Evolutionary conservation across 768 basidiomycete species (phyloP).

Genomic region (Boletus fagicola): DNA sequence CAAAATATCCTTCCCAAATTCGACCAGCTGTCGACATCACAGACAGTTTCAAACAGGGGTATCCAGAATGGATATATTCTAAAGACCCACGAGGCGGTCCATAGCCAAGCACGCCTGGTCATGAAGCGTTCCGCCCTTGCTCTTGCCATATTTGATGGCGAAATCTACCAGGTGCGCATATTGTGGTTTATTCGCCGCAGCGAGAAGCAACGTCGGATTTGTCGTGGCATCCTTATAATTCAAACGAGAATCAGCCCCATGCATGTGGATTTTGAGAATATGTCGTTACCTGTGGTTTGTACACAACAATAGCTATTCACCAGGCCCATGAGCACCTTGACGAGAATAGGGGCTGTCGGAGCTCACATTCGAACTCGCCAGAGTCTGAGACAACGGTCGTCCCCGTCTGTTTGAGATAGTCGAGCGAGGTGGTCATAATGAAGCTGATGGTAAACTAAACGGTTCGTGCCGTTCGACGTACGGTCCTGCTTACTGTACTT

Average conservation of each 20-base stretch:
- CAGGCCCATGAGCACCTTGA: slow-evolving; percentile 13
- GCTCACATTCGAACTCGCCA: slow-evolving; percentile 82
- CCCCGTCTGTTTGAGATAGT: slow-evolving; percentile 80
- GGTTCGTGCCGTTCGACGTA: neutral
- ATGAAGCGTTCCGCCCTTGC: slow-evolving; percentile 74
- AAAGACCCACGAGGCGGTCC: slow-evolving; percentile 74
- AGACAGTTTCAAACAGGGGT: neutral
- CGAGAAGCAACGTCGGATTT: slow-evolving; percentile 90
- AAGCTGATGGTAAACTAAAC: slow-evolving; percentile 13
- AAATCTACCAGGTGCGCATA: slow-evolving; percentile 75
- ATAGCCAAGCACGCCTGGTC: slow-evolving; percentile 71
- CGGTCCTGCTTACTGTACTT: neutral
- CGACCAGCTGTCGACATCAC: slow-evolving; percentile 69
- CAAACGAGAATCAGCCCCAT: too few species aligned
- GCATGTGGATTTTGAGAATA: too few species aligned
- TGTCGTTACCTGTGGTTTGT: slow-evolving; percentile 78
- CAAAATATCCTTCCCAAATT: slow-evolving; percentile 93
- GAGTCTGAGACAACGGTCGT: slow-evolving; percentile 95
- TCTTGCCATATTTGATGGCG: slow-evolving; percentile 70
- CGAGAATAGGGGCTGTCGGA: slow-evolving; percentile 7
- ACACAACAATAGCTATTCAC: slow-evolving; percentile 76
- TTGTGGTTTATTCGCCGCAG: slow-evolving; percentile 82
- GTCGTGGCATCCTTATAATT: slow-evolving; percentile 82
- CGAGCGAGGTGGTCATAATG: slow-evolving; percentile 74
- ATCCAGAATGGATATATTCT: neutral